These are phyloP conservation scores for Leccinum subtestaceum DNA, from an alignment of 768 basidiomycete genomes.

Conservation along the genomic window DNA sequence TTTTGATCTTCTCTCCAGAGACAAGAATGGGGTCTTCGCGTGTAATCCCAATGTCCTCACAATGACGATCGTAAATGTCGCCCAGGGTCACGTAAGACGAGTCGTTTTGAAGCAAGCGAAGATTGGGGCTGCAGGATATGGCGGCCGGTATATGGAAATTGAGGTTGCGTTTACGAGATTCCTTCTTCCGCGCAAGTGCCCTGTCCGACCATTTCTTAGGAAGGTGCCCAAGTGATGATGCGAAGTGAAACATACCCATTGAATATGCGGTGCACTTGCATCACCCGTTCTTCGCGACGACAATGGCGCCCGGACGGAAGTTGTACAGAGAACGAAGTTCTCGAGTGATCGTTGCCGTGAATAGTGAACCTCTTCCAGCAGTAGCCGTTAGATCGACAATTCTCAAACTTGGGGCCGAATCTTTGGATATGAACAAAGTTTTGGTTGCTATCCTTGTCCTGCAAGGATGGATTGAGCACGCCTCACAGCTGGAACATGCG, in stretches of 20 bases:
- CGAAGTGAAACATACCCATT: constrained; percentile 59
- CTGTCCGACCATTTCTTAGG: constrained; percentile 38
- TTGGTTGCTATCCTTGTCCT: constrained; percentile 95
- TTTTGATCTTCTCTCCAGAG: constrained; percentile 80
- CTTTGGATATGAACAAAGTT: constrained; percentile 89
- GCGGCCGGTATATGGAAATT: constrained; percentile 88
- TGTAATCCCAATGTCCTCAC: constrained; percentile 66
- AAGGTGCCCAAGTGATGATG: constrained; percentile 1
- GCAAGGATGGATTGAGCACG: constrained; percentile 11
- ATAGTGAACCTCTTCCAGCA: constrained; percentile 91
- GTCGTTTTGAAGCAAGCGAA: constrained; percentile 89
- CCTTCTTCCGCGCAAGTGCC: constrained; percentile 82
- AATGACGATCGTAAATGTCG: constrained; percentile 92
- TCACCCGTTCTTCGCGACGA: constrained; percentile 88
- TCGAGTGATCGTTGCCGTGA: constrained; percentile 87
- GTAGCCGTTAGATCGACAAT: constrained; percentile 79
- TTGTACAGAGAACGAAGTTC: constrained; percentile 87
- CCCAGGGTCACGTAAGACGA: constrained; percentile 87
- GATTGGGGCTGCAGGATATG: constrained; percentile 76
- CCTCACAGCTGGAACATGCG: background rate
- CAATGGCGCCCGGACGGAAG: constrained; percentile 80
- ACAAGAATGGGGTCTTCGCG: constrained; percentile 87
- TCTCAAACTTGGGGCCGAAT: constrained; percentile 88
- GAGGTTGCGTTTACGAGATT: constrained; percentile 88
- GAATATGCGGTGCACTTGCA: constrained; percentile 91